Evolutionary conservation across 495 filamentous ascomycete genomes (phyloP), one percentile per base, ranked within the genome.

Genomic region (Penicillium maclennaniae): DNA sequence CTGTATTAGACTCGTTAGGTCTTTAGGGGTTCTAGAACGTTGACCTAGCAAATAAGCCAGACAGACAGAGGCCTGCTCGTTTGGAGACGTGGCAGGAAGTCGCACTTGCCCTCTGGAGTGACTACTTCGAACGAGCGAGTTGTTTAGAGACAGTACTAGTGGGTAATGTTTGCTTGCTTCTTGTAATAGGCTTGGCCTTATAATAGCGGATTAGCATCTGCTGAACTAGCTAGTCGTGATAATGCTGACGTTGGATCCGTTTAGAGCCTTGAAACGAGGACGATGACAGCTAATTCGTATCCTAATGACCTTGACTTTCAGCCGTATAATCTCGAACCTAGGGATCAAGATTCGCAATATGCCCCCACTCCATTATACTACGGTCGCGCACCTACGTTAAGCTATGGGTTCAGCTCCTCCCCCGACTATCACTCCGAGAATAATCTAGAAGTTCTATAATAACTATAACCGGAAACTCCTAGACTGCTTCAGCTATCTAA

Each of bases 271-370:
- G 23, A 23, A 23, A 23, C 23, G 23, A 23, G 23, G 2, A 23
- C 23, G 23, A 23, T 23, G 23, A 23, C 23, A 2, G 23, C 23
- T 23, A 2, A 23, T 23, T 23, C 23, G 23, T 23, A 5, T 23
- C 23, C 23, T 23, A 23, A 23, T 23, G 23, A 23, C 23, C 23
- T 2, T 23, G 23, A 23, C 5, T 23, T 5, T 23, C 23, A 23
- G 23, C 23, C 23, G 23, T 5, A 23, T 23, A 5, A 23, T 5
- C 23, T 23, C 23, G 23, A 23, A 23, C 23, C 5, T 23, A 23
- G 23, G 15, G 52, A 50, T 7, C 40, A 55, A 25, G 31, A 53
- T 43, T 60, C 45, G 27, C 49, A 55, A 60, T 55, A 60, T 43
- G 52, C 52, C 34, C 57, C 48, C 25, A 53, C 48, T 46, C 57